Evolutionary conservation across 371 early-diverging fungal genomes (phyloP).

Genomic region (Rhizopus delemar): DNA sequence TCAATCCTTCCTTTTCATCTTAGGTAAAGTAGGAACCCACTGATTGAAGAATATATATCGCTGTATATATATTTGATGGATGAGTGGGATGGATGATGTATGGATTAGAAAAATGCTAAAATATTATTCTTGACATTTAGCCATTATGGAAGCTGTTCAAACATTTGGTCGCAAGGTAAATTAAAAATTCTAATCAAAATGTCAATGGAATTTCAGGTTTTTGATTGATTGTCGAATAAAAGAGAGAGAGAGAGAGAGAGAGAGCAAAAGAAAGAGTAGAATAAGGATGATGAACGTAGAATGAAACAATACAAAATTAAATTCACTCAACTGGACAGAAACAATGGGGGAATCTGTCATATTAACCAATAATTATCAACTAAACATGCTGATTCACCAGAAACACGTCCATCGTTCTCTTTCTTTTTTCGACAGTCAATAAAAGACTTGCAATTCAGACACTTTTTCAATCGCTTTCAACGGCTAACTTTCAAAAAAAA

Average conservation of each 20-base stretch:
- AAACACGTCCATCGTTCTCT: not conserved
- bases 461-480: not conserved
- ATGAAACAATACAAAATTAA: not conserved
- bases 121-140: not conserved
- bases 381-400: too few species aligned
- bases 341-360: not conserved
- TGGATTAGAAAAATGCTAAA: not conserved
- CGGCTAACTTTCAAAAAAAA: not conserved
- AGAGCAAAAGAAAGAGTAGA: not conserved
- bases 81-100: not conserved
- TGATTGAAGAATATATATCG: not conserved
- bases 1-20: slow-evolving; percentile 5
- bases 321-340: not conserved
- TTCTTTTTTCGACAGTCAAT: not conserved
- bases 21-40: not conserved
- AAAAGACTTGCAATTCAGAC: not conserved
- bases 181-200: not conserved
- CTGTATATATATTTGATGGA: not conserved
- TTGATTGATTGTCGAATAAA: not conserved
- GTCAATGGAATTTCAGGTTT: not conserved
- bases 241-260: not conserved
- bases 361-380: too few species aligned
- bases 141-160: slow-evolving; percentile 4
- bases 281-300: not conserved
- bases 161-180: slow-evolving; percentile 5